These are phyloP conservation scores for Bremia lactucae DNA, from an alignment of 352 stramenopile species.

Conservation along the genomic window DNA sequence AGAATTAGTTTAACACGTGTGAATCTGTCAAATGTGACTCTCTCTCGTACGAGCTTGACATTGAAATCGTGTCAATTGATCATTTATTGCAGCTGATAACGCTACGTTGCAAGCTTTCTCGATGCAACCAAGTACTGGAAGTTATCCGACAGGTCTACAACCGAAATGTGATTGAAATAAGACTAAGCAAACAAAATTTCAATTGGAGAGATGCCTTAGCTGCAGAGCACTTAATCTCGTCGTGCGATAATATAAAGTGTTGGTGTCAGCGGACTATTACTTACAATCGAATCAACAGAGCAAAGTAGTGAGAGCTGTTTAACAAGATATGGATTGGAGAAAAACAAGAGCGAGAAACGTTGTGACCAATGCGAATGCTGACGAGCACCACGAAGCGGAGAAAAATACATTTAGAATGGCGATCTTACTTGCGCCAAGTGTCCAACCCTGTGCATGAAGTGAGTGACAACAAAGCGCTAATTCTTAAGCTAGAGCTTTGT, in stretches of 20 bases:
- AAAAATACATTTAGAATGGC: slow-evolving; percentile 37
- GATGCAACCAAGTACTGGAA: slow-evolving; percentile 64
- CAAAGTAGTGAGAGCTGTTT: no score
- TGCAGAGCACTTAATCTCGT: slow-evolving; percentile 7
- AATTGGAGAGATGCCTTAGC: slow-evolving; percentile 7
- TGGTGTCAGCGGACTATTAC: slow-evolving; percentile 47
- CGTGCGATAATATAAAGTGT: slow-evolving; percentile 27
- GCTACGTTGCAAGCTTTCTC: slow-evolving; percentile 49
- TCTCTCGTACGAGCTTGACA: slow-evolving; percentile 18
- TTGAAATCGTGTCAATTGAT: slow-evolving; percentile 27
- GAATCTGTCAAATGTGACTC: no score
- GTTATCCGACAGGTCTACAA: slow-evolving; percentile 71
- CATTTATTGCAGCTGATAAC: slow-evolving; percentile 48
- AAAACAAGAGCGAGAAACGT: no score
- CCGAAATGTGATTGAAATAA: slow-evolving; percentile 73
- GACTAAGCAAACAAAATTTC: no score
- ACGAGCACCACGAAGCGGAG: slow-evolving; percentile 53
- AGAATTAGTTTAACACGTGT: no score
- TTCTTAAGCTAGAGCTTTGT: slow-evolving; percentile 40
- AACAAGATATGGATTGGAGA: no score
- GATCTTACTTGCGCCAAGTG: slow-evolving; percentile 40
- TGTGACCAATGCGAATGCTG: slow-evolving; percentile 51
- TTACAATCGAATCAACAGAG: no score
- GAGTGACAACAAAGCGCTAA: slow-evolving; percentile 35
- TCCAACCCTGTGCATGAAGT: slow-evolving; percentile 43